Conservation (phyloP, 2,329 filamentous ascomycete genomes). For the Apiospora hydei region DNA sequence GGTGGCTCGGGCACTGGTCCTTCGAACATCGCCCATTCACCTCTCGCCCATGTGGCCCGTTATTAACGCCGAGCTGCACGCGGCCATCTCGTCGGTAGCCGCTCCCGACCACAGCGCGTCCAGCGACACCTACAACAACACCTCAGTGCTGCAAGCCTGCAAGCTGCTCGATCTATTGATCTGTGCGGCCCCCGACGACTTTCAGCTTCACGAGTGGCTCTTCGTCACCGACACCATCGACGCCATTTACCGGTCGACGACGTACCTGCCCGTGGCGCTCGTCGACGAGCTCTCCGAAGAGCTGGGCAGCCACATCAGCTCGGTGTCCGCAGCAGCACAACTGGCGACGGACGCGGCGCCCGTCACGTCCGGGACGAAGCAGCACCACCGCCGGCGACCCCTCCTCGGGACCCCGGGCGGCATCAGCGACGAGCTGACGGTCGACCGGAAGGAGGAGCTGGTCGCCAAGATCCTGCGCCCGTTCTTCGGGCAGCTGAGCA, state of each 20-base stretch:
- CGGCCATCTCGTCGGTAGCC: conserved; percentile 77
- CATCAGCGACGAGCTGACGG: conserved; percentile 61
- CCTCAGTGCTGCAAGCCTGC: conserved; percentile 85
- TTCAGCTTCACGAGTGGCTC: conserved; percentile 97
- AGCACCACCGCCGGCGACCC: conserved; percentile 46
- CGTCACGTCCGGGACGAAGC: conserved; percentile 20
- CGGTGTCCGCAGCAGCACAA: neutral
- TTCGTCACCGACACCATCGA: conserved; percentile 98
- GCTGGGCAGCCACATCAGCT: conserved; percentile 52
- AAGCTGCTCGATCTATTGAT: conserved; percentile 93
- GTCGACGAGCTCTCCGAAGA: conserved; percentile 86
- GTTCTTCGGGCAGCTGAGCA: conserved; percentile 91
- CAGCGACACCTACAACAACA: conserved; percentile 77
- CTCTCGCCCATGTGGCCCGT: conserved; percentile 89
- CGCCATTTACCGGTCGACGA: conserved; percentile 82
- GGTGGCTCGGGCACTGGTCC: conserved; percentile 80
- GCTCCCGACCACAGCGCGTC: conserved; percentile 68
- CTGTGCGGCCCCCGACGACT: conserved; percentile 88
- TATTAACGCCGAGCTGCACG: conserved; percentile 84
- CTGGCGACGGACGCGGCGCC: conserved; percentile 46
- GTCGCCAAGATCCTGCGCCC: conserved; percentile 81
- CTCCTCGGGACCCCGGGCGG: conserved; percentile 61
- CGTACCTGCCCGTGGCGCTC: conserved; percentile 75
- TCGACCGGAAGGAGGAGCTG: conserved; percentile 72
- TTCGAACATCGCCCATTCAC: conserved; percentile 81